phyloP scores from a whole-genome alignment of 306 rosid genomes.

The Medicago lupulina region DNA sequence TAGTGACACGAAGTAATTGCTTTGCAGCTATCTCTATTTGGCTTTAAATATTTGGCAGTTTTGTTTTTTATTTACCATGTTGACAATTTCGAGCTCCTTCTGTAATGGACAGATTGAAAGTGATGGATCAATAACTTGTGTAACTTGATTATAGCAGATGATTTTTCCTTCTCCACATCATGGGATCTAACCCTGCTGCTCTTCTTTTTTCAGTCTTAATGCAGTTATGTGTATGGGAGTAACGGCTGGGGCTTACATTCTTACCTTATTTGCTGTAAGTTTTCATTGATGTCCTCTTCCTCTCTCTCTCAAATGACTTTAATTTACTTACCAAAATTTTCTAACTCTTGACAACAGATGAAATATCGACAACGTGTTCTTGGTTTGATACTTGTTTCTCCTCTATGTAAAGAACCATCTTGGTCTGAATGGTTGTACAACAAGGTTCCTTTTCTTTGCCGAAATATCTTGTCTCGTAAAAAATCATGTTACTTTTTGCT shows the following conservation, averaged over 20 bases:
- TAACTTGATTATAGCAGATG: conserved; percentile 25
- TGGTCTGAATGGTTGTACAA: conserved; percentile 96
- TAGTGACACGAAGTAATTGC: conserved; percentile 20
- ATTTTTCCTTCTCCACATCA: conserved; percentile 2
- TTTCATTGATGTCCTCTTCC: conserved; percentile 18
- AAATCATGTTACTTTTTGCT: conserved; percentile 27
- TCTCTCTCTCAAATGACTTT: conserved; percentile 11
- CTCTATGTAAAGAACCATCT: conserved; percentile 83
- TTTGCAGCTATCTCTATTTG: conserved; percentile 9
- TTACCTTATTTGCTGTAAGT: conserved; percentile 91
- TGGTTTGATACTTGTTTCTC: conserved; percentile 95
- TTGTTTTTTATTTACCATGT: conserved; percentile 12
- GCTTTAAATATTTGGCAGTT: conserved; percentile 7
- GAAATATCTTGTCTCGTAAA: conserved; percentile 15
- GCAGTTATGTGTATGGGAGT: conserved; percentile 99
- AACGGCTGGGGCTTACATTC: conserved; percentile 94
- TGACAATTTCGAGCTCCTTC: conserved; percentile 27
- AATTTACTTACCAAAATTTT: conserved; percentile 27
- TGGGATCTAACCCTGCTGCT: conserved; percentile 46
- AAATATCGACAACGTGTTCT: conserved; percentile 80
- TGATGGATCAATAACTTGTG: conserved; percentile 31
- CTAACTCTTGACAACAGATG: conserved; percentile 67
- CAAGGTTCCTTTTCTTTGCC: conserved; percentile 68
- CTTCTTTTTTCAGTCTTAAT: conserved; percentile 61
- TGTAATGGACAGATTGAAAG: conserved; percentile 36